A percentile compares a stretch with the other conserved stretches of the same genome.
Evolutionary conservation across 1,139 yeast genomes (phyloP).

Genomic region (Debaryomyces udenii): DNA sequence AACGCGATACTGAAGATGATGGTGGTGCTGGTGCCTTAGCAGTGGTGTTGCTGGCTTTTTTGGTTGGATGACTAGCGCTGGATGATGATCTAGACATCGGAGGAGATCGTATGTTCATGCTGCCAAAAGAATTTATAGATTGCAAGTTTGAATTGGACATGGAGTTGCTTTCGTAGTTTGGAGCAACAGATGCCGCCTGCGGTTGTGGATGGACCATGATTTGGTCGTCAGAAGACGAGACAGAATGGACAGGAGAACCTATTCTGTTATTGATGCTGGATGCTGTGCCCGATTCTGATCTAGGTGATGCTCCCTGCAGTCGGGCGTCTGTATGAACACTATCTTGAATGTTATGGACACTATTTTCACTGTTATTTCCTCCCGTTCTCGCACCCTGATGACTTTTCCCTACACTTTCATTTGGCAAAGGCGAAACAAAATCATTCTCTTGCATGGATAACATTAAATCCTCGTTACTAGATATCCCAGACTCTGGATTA

Average conservation of each 20-base stretch:
- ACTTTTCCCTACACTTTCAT: slow-evolving; percentile 7
- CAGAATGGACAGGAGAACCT: slow-evolving; percentile 18
- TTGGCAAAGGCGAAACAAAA: slow-evolving; percentile 24
- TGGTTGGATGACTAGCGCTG: slow-evolving; percentile 7
- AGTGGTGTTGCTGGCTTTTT: slow-evolving; percentile 9
- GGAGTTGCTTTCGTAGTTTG: slow-evolving; percentile 6
- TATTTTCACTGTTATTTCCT: slow-evolving; percentile 2
- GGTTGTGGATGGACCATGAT: slow-evolving; percentile 12
- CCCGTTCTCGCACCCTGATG: slow-evolving; percentile 3
- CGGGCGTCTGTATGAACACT: background rate
- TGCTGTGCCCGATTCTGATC: slow-evolving; percentile 17
- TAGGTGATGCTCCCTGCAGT: slow-evolving; percentile 17
- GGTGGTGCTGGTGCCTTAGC: slow-evolving; percentile 4
- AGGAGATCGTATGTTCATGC: slow-evolving; percentile 8
- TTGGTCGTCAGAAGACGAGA: slow-evolving; percentile 14
- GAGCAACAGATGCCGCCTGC: slow-evolving; percentile 4
- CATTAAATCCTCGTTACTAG: slow-evolving; percentile 18
- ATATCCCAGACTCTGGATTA: slow-evolving; percentile 1
- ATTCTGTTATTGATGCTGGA: slow-evolving; percentile 4
- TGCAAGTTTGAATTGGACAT: slow-evolving; percentile 8
- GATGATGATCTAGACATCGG: slow-evolving; percentile 23
- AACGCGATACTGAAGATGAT: slow-evolving; percentile 17
- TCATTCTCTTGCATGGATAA: slow-evolving; percentile 23
- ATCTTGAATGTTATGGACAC: background rate
- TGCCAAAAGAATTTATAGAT: slow-evolving; percentile 10